Evolutionary conservation across 169 alveolate genomes (phyloP).

Genomic region (Eimeria brunetti): DNA sequence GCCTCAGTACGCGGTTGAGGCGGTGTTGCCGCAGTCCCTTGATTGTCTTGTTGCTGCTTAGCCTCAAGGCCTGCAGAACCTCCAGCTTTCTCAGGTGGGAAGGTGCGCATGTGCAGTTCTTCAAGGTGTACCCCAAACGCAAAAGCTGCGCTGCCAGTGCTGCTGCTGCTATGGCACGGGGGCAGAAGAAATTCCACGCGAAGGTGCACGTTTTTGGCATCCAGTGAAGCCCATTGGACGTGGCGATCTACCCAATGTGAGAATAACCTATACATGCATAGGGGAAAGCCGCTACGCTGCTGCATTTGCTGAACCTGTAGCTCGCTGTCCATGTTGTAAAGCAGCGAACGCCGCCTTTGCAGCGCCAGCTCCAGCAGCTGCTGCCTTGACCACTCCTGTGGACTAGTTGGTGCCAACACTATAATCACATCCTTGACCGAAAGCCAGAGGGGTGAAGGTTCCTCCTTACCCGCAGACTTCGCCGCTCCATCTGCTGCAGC

Average conservation of each 20-base stretch:
- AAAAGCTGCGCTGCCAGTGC: neutral
- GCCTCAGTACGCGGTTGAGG: neutral
- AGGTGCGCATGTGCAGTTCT: constrained; percentile 32
- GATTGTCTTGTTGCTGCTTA: neutral
- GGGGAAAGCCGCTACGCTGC: neutral
- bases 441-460: neutral
- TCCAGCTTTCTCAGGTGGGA: constrained; percentile 8
- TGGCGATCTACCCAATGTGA: constrained; percentile 50
- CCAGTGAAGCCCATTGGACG: constrained; percentile 46
- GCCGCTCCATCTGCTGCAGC: constrained; percentile 12
- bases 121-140: constrained; percentile 44
- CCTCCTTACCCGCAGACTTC: neutral
- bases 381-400: constrained; percentile 50
- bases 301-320: constrained; percentile 16
- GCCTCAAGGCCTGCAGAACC: neutral
- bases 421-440: constrained; percentile 43
- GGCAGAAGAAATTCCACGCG: constrained; percentile 44
- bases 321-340: constrained; percentile 40
- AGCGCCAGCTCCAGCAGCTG: constrained; percentile 53
- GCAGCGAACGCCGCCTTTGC: constrained; percentile 63
- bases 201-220: neutral
- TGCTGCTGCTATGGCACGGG: neutral
- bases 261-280: neutral
- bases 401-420: constrained; percentile 48
- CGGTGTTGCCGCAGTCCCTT: neutral